These are phyloP conservation scores for Nigrospora sphaerica DNA, from an alignment of 2,329 filamentous ascomycete species.

Conservation along the genomic window DNA sequence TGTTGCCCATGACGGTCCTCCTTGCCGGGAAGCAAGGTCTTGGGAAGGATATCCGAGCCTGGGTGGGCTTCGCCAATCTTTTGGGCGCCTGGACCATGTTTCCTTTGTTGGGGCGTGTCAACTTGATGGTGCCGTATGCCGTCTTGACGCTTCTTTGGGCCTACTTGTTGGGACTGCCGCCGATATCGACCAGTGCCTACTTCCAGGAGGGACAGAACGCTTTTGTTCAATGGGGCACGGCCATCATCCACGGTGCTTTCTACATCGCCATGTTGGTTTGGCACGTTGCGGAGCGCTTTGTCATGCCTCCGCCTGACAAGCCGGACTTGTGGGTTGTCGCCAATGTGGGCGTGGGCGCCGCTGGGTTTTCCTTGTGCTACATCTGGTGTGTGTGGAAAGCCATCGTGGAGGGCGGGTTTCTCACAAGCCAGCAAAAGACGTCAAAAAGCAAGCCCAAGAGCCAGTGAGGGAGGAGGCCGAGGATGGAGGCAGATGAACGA, in stretches of 20 bases:
- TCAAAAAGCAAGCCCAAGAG: conserved; percentile 26
- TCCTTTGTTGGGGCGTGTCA: conserved; percentile 79
- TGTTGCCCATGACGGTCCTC: conserved; percentile 88
- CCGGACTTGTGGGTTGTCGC: conserved; percentile 92
- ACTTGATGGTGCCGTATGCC: conserved; percentile 75
- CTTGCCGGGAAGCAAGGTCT: conserved; percentile 74
- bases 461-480: conserved; percentile 20
- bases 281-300: conserved; percentile 68
- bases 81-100: conserved; percentile 91
- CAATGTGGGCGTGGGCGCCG: conserved; percentile 81
- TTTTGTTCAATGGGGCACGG: conserved; percentile 51
- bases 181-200: conserved; percentile 64
- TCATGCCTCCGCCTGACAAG: conserved; percentile 64
- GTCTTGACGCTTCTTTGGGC: conserved; percentile 85
- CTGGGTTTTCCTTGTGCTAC: conserved; percentile 81
- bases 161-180: conserved; percentile 82
- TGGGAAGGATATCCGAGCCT: conserved; percentile 68
- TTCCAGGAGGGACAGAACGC: conserved; percentile 40
- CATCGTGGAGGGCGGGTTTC: conserved; percentile 49
- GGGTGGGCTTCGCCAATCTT: conserved; percentile 94
- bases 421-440: conserved; percentile 19
- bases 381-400: conserved; percentile 80
- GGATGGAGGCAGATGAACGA: too few relatives aligned
- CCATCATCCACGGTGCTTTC: conserved; percentile 64
- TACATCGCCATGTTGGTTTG: conserved; percentile 73